phyloP scores from a whole-genome alignment of 2,329 filamentous ascomycete genomes.

The Leptographium radiaticola region DNA sequence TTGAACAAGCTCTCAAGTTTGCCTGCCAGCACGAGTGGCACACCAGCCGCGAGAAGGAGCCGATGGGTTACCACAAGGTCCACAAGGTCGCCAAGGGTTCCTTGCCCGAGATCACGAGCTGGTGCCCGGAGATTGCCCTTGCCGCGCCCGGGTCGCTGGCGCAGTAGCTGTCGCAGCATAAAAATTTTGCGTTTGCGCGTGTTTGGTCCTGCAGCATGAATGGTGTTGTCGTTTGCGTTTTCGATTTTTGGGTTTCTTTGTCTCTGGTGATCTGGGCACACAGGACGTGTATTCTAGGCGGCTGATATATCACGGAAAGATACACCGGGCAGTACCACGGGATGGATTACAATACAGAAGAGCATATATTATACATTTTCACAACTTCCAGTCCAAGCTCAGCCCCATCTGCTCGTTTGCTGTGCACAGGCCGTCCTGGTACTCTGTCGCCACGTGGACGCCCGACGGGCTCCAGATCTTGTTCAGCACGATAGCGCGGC shows the following conservation, averaged over 20 bases:
- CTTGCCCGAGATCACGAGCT: conserved; percentile 10
- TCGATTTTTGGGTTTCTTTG: conserved; percentile 2
- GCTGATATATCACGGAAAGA: too few species aligned
- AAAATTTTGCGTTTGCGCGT: too few species aligned
- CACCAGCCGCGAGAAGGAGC: conserved; percentile 10
- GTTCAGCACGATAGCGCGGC: conserved; percentile 32
- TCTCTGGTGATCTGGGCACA: too few species aligned
- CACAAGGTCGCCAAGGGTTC: conserved; percentile 9
- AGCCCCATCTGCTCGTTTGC: conserved; percentile 12
- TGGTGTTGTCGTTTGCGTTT: background rate
- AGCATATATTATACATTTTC: background rate
- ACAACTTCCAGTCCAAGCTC: background rate
- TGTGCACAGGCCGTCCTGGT: conserved; percentile 36
- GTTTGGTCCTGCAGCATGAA: background rate
- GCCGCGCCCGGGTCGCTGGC: conserved; percentile 10
- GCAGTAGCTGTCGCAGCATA: background rate
- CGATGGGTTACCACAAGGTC: conserved; percentile 15
- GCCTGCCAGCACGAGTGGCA: conserved; percentile 14
- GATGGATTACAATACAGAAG: too few species aligned
- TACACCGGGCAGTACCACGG: too few species aligned
- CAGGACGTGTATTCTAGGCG: too few species aligned
- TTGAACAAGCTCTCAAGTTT: conserved; percentile 10
- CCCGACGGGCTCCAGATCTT: conserved; percentile 42
- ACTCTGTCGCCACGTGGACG: conserved; percentile 39
- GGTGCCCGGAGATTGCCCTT: conserved; percentile 15